Percentiles rank a stretch among this genome's conserved stretches.
Evolutionary conservation across 768 basidiomycete species (phyloP).

Genomic region (Zangia roseola): DNA sequence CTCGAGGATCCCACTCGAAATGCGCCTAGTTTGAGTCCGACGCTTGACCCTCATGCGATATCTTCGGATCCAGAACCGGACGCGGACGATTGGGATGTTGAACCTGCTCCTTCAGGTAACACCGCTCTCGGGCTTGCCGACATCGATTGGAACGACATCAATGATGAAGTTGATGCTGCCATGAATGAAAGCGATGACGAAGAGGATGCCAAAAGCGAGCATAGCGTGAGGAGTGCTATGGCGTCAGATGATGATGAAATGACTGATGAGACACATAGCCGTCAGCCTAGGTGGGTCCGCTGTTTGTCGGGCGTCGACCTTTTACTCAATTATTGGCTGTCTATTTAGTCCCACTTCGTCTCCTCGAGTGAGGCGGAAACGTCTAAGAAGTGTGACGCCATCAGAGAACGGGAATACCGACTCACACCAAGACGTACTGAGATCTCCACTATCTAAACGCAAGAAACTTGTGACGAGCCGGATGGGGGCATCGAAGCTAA

Average conservation of each 20-base stretch:
- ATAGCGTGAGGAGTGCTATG: constrained; percentile 43
- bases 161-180: constrained; percentile 84
- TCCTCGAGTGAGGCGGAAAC: constrained; percentile 59
- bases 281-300: constrained; percentile 38
- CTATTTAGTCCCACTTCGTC: constrained; percentile 39
- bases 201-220: constrained; percentile 37
- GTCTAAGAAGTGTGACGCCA: constrained; percentile 69
- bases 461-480: constrained; percentile 72
- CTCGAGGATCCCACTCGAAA: constrained; percentile 56
- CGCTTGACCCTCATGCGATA: constrained; percentile 48
- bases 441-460: constrained; percentile 77
- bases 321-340: constrained; percentile 6
- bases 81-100: constrained; percentile 65
- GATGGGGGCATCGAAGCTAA: constrained; percentile 62
- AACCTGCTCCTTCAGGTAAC: constrained; percentile 33
- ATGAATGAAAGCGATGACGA: constrained; percentile 77
- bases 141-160: constrained; percentile 81
- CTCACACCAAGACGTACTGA: constrained; percentile 41
- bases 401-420: constrained; percentile 50
- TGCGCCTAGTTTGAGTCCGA: constrained; percentile 42
- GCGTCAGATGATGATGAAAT: constrained; percentile 48
- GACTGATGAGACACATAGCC: constrained; percentile 53
- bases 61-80: constrained; percentile 69
- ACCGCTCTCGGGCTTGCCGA: constrained; percentile 50
- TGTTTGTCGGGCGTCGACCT: constrained; percentile 11